These are phyloP conservation scores for Angophora floribunda DNA, from an alignment of 345 rosid genomes.

Conservation along the genomic window DNA sequence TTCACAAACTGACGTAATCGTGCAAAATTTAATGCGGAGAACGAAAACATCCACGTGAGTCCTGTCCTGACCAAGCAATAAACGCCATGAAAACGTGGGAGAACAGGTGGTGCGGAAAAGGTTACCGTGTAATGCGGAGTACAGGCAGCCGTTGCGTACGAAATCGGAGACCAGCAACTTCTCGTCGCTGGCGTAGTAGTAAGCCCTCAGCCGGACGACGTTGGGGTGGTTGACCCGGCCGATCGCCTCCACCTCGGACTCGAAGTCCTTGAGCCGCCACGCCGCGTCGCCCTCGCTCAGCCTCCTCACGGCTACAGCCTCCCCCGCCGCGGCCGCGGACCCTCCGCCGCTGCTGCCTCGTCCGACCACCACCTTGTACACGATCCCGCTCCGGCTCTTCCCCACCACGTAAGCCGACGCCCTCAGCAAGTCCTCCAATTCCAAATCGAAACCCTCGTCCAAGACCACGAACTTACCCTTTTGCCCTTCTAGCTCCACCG, in stretches of 20 bases:
- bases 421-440: constrained; percentile 82
- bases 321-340: constrained; percentile 21
- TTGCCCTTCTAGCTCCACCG: constrained; percentile 26
- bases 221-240: constrained; percentile 73
- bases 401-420: constrained; percentile 94
- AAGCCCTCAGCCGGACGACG: constrained; percentile 71
- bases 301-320: constrained; percentile 59
- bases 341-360: constrained; percentile 41
- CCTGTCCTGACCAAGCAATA: background rate
- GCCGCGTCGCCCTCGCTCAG: constrained; percentile 65
- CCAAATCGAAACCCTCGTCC: constrained; percentile 76
- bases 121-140: constrained; percentile 78
- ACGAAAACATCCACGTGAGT: background rate
- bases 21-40: background rate
- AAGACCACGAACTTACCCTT: constrained; percentile 57
- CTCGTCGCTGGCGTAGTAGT: constrained; percentile 79
- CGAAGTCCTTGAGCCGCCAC: constrained; percentile 82
- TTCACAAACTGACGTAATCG: background rate
- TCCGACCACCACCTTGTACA: constrained; percentile 72
- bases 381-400: constrained; percentile 78
- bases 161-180: constrained; percentile 77
- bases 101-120: background rate
- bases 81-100: background rate
- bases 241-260: constrained; percentile 67
- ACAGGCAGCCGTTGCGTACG: constrained; percentile 66